These are phyloP conservation scores for Colletotrichum plurivorum DNA, from an alignment of 2,329 filamentous ascomycete genomes.

Conservation along the genomic window DNA sequence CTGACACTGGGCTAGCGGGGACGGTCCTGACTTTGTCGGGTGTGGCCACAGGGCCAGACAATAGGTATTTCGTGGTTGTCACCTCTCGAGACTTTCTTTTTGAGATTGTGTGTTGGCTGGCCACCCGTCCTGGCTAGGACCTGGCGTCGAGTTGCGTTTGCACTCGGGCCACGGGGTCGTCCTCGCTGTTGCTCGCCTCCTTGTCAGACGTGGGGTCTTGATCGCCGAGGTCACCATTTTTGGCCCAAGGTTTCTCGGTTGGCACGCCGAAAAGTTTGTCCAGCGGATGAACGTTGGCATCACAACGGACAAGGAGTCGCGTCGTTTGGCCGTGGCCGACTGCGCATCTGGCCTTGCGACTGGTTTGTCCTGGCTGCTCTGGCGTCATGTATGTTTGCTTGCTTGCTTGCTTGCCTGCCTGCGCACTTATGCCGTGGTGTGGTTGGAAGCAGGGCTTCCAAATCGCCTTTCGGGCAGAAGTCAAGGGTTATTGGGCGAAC, in stretches of 20 bases:
- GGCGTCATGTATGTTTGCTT: slow-evolving; percentile 1
- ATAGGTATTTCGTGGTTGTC: slow-evolving; percentile 10
- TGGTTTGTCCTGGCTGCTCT: slow-evolving; percentile 1
- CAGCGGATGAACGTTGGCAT: background rate
- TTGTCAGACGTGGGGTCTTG: slow-evolving; percentile 9
- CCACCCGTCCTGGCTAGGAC: background rate
- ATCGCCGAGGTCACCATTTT: slow-evolving; percentile 19
- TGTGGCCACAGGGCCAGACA: background rate
- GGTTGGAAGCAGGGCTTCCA: slow-evolving; percentile 1
- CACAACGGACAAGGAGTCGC: slow-evolving; percentile 7
- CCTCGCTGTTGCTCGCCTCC: slow-evolving; percentile 5
- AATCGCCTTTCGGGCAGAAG: slow-evolving; percentile 7
- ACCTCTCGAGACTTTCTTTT: slow-evolving; percentile 14
- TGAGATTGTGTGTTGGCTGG: background rate
- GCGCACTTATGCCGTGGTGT: background rate
- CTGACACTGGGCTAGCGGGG: slow-evolving; percentile 14
- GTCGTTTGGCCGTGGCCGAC: background rate
- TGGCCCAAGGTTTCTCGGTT: slow-evolving; percentile 32
- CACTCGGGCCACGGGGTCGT: slow-evolving; percentile 31
- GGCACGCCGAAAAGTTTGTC: slow-evolving; percentile 27
- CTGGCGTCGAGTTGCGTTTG: slow-evolving; percentile 1
- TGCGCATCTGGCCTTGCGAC: background rate
- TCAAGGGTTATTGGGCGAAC: slow-evolving; percentile 5
- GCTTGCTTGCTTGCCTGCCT: slow-evolving; percentile 3
- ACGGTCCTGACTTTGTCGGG: background rate